Evolutionary conservation across 2,329 filamentous ascomycete genomes (phyloP).

Genomic region (Phialocephala subalpina): DNA sequence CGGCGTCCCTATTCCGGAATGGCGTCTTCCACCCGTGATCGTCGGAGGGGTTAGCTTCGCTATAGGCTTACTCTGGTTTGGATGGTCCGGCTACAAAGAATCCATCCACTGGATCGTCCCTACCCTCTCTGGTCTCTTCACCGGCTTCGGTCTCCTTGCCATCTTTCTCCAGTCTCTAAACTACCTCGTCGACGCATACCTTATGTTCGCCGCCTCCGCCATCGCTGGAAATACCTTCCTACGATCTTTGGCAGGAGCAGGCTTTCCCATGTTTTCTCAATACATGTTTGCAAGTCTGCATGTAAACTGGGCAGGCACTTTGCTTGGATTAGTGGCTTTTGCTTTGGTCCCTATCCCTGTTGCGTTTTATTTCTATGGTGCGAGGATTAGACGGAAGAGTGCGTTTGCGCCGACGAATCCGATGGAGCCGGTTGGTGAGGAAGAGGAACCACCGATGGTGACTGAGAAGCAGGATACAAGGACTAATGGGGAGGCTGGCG

Average conservation of each 20-base stretch:
- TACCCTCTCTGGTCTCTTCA: slow-evolving; percentile 65
- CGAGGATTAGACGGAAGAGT: slow-evolving; percentile 62
- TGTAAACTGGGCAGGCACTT: slow-evolving; percentile 67
- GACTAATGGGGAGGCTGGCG: not conserved
- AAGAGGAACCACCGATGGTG: slow-evolving; percentile 27
- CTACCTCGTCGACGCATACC: slow-evolving; percentile 80
- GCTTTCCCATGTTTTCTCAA: slow-evolving; percentile 80
- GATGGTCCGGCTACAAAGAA: slow-evolving; percentile 64
- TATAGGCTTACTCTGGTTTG: slow-evolving; percentile 78
- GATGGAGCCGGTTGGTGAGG: slow-evolving; percentile 25
- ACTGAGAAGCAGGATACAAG: slow-evolving; percentile 21
- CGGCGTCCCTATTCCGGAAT: slow-evolving; percentile 69
- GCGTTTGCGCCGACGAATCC: slow-evolving; percentile 60
- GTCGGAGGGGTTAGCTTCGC: slow-evolving; percentile 67
- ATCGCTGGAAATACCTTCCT: slow-evolving; percentile 85
- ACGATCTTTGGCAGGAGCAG: slow-evolving; percentile 78
- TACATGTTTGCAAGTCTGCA: slow-evolving; percentile 73
- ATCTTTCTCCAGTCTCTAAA: slow-evolving; percentile 85
- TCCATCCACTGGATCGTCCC: slow-evolving; percentile 71
- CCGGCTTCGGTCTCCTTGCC: slow-evolving; percentile 80
- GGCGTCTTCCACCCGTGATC: slow-evolving; percentile 70
- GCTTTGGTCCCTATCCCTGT: slow-evolving; percentile 68
- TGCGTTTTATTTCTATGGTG: slow-evolving; percentile 67
- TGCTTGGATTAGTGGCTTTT: slow-evolving; percentile 67
- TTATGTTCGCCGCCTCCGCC: slow-evolving; percentile 71